Evolutionary conservation across 306 rosid species (phyloP).

Genomic region (Cicer chorassanicum): DNA sequence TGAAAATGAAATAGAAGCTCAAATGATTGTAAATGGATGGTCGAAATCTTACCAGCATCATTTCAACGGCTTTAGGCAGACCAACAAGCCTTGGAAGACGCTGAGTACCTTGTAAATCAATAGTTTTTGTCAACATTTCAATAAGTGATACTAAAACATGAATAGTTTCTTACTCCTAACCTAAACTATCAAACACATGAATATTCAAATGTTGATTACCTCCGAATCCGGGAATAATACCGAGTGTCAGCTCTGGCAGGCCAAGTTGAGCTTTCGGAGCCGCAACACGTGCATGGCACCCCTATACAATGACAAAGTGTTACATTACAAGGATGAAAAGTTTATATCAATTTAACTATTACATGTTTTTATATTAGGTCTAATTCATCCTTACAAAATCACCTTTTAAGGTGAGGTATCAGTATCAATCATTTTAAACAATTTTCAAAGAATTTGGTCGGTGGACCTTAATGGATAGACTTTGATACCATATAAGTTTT

Average conservation of each 20-base stretch:
- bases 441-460: too few species aligned
- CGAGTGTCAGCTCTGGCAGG: conserved; percentile 91
- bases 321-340: neutral
- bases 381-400: too few species aligned
- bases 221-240: conserved; percentile 96
- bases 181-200: conserved; percentile 18
- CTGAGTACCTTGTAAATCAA: conserved; percentile 77
- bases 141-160: conserved; percentile 1
- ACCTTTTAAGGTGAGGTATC: too few species aligned
- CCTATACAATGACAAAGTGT: conserved; percentile 57
- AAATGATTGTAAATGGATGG: conserved; percentile 2
- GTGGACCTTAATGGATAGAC: too few species aligned
- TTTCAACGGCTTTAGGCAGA: conserved; percentile 78
- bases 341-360: neutral
- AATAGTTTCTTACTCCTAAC: conserved; percentile 27
- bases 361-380: too few species aligned
- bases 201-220: conserved; percentile 56
- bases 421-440: too few species aligned
- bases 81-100: conserved; percentile 98
- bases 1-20: conserved; percentile 29
- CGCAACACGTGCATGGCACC: conserved; percentile 91
- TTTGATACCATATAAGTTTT: too few species aligned
- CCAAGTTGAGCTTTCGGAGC: conserved; percentile 88
- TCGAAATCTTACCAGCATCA: conserved; percentile 79
- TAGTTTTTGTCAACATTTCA: conserved; percentile 43